These are phyloP conservation scores for Gossypium herbaceum DNA, from an alignment of 345 rosid species.

Conservation along the genomic window DNA sequence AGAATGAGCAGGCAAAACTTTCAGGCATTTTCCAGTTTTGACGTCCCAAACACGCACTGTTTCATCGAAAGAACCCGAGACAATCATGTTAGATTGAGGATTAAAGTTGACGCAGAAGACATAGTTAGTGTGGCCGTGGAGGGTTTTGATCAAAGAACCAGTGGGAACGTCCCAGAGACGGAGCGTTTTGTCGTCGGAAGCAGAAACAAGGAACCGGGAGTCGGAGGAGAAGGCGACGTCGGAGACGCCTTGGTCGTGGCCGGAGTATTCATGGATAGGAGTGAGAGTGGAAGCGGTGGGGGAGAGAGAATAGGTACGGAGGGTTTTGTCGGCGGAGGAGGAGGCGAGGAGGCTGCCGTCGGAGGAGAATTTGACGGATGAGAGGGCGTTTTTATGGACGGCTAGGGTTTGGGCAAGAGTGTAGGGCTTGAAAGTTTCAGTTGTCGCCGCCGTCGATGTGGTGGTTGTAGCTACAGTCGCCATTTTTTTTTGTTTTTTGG, in stretches of 20 bases:
- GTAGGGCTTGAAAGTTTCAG: conserved; percentile 59
- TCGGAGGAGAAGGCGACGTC: conserved; percentile 91
- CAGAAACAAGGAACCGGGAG: conserved; percentile 78
- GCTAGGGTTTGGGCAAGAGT: conserved; percentile 68
- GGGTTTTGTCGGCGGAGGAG: conserved; percentile 80
- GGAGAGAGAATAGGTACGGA: conserved; percentile 62
- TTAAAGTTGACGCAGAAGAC: conserved; percentile 83
- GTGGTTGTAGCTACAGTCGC: conserved; percentile 16
- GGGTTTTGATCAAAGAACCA: conserved; percentile 56
- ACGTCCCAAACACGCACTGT: conserved; percentile 96
- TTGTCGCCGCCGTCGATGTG: neutral
- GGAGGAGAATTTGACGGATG: conserved; percentile 84
- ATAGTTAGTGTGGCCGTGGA: conserved; percentile 76
- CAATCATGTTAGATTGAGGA: conserved; percentile 83
- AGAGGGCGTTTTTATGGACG: conserved; percentile 60
- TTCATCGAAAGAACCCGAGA: conserved; percentile 90
- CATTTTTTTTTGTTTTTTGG: neutral
- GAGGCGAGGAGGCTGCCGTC: conserved; percentile 86
- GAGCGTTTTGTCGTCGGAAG: conserved; percentile 87
- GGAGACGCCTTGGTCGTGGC: conserved; percentile 79
- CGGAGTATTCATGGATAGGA: conserved; percentile 51
- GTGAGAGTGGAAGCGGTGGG: conserved; percentile 31
- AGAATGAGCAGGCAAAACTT: conserved; percentile 90
- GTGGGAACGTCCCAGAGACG: conserved; percentile 90
- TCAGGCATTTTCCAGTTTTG: conserved; percentile 75